Evolutionary conservation across 768 basidiomycete genomes (phyloP), one percentile per base, ranked within the genome.

Genomic region (Amanita fuliginea): DNA sequence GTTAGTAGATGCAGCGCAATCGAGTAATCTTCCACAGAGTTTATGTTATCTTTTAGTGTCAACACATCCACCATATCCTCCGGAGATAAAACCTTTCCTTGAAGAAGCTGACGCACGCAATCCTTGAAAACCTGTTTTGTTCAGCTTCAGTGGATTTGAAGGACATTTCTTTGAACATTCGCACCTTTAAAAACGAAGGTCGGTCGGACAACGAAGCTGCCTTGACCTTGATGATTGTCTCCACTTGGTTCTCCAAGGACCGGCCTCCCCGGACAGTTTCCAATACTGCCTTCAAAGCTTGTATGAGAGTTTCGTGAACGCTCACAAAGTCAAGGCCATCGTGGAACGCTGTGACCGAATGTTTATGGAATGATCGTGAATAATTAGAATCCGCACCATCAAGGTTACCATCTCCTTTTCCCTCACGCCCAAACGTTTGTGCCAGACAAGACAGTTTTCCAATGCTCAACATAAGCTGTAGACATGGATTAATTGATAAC

Each of bases 361-460:
- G 13, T 34, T 19, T 35, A 9, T 28, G 48, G 34, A 41, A 16
- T 13, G 24, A 46, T n/a, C 45, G 21, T 6, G 21, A 45, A 26
- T 24, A 22, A 10, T 22, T 28, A 47, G 24, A 36, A 7, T 42
- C 60, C 67, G 46, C 60, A 81, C 86, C 75, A 60, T 80, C 81
- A 11, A 86, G 66, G 49, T 68, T 67, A 28, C 59, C 59, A 48
- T 80, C 77, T 36, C 85, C 78, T 13, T 66, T 51, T 13, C 65
- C 64, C 30, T 69, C 67, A 1, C 64, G 64, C 55, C 82, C 83
- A 52, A 87, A 86, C 24, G 92, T 67, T 50, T 89, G 80, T 1
- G 86, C 86, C 11, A 96, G 70, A 57, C 88, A 80, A 0, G 84
- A 70, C 9, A 98, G 75, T 63, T 97, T 97, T 18, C 89, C 89